phyloP scores from a whole-genome alignment of 2,329 filamentous ascomycete genomes.

The Pseudogymnoascus sp. region DNA sequence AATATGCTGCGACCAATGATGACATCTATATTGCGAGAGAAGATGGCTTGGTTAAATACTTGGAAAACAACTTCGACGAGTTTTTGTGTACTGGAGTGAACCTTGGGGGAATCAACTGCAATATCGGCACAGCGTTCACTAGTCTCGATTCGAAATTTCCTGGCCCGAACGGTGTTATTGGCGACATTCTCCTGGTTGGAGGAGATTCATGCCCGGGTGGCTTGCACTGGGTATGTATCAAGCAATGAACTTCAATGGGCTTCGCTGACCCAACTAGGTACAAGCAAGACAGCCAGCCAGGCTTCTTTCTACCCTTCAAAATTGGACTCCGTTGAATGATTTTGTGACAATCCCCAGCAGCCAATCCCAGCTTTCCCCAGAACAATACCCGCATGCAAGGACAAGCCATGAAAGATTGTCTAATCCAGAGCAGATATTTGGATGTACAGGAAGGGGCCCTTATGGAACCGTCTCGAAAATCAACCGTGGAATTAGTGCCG shows the following conservation, averaged over 20 bases:
- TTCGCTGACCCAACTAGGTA: constrained; percentile 32
- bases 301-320: constrained; percentile 54
- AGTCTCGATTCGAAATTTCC: constrained; percentile 40
- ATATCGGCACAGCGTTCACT: constrained; percentile 75
- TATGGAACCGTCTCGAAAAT: constrained; percentile 61
- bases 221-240: constrained; percentile 44
- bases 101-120: constrained; percentile 61
- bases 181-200: constrained; percentile 72
- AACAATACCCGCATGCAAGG: constrained; percentile 22
- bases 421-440: constrained; percentile 53
- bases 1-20: constrained; percentile 59
- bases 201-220: constrained; percentile 73
- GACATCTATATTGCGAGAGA: constrained; percentile 81
- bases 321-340: constrained; percentile 44
- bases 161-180: constrained; percentile 35
- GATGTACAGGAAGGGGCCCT: constrained; percentile 55
- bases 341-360: constrained; percentile 37
- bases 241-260: not conserved
- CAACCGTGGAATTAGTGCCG: constrained; percentile 61
- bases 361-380: constrained; percentile 28
- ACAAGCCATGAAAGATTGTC: constrained; percentile 22
- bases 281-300: constrained; percentile 46
- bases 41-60: constrained; percentile 70
- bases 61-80: constrained; percentile 55
- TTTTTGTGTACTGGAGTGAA: constrained; percentile 47